A percentile compares a stretch with the other conserved stretches of the same genome.
Evolutionary conservation across 129 eudicot genomes (phyloP).

Genomic region (Escallonia rubra): DNA sequence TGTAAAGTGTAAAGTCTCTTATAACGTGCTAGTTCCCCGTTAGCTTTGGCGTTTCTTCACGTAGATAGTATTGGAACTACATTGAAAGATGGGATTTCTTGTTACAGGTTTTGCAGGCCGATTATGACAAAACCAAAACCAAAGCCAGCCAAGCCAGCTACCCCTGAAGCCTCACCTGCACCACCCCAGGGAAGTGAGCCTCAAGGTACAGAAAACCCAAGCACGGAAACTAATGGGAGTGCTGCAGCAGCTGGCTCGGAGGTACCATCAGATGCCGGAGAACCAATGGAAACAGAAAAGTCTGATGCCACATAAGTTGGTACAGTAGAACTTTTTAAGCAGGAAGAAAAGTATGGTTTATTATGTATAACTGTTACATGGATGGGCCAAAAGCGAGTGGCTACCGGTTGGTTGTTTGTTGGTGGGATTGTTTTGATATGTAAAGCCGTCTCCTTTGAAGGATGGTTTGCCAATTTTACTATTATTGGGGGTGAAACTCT

Average conservation of each 20-base stretch:
- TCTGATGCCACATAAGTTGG: conserved; percentile 34
- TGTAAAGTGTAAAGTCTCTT: no score
- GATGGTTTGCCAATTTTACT: conserved; percentile 5
- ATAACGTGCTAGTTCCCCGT: no score
- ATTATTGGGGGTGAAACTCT: background rate
- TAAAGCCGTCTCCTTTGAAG: background rate
- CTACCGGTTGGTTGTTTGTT: background rate
- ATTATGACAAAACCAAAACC: conserved; percentile 78
- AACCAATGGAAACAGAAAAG: conserved; percentile 83
- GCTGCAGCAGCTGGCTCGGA: conserved; percentile 22
- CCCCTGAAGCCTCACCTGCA: conserved; percentile 64
- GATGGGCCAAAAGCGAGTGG: conserved; percentile 11
- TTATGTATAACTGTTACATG: conserved; percentile 27
- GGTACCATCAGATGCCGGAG: conserved; percentile 31
- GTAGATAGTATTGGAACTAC: background rate
- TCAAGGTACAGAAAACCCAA: conserved; percentile 28
- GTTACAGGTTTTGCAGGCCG: conserved; percentile 75
- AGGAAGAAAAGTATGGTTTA: conserved; percentile 7
- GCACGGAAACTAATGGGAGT: conserved; percentile 17
- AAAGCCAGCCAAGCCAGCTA: conserved; percentile 77
- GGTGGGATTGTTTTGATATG: conserved; percentile 3
- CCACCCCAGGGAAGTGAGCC: conserved; percentile 44
- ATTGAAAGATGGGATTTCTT: background rate
- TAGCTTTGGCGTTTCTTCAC: no score
- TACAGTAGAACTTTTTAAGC: conserved; percentile 12